Evolutionary conservation across 257 asterid species (phyloP).

Genomic region (Penstemon eatonii): DNA sequence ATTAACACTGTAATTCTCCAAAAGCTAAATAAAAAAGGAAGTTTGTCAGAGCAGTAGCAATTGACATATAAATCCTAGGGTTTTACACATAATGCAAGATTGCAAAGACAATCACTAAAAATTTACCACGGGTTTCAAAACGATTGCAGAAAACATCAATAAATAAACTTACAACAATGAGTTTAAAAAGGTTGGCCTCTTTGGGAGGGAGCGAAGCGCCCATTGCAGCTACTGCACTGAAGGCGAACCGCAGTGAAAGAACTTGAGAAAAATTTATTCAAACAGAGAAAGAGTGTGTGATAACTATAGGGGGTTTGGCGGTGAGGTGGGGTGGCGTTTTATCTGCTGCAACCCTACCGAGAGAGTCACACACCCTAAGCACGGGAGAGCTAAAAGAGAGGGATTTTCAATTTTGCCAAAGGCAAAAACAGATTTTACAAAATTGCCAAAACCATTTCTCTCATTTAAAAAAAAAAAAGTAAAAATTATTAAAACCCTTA

Average conservation of each 20-base stretch:
- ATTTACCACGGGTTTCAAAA: conserved; percentile 12
- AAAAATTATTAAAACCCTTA: too few species aligned
- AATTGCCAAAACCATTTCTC: too few species aligned
- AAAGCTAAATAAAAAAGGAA: too few species aligned
- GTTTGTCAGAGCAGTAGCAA: conserved; percentile 10
- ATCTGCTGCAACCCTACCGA: conserved; percentile 87
- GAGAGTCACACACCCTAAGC: not conserved
- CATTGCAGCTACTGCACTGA: conserved; percentile 45
- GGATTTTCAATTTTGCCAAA: too few species aligned
- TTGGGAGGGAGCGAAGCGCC: conserved; percentile 95
- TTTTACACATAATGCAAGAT: conserved; percentile 27
- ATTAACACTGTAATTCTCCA: too few species aligned
- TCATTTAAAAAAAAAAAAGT: too few species aligned
- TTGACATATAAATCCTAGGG: conserved; percentile 42
- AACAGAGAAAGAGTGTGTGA: conserved; percentile 23
- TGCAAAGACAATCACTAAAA: conserved; percentile 14
- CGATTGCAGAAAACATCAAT: conserved; percentile 4
- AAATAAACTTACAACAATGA: conserved; percentile 82
- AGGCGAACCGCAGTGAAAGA: conserved; percentile 13
- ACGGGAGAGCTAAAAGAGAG: not conserved
- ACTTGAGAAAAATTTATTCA: conserved; percentile 13
- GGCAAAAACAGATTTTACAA: too few species aligned
- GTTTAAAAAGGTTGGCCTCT: conserved; percentile 97
- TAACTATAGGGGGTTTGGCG: conserved; percentile 27
- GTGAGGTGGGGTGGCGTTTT: conserved; percentile 64